Conservation (phyloP, 345 rosid species). For the Bruguiera gymnorhiza region DNA sequence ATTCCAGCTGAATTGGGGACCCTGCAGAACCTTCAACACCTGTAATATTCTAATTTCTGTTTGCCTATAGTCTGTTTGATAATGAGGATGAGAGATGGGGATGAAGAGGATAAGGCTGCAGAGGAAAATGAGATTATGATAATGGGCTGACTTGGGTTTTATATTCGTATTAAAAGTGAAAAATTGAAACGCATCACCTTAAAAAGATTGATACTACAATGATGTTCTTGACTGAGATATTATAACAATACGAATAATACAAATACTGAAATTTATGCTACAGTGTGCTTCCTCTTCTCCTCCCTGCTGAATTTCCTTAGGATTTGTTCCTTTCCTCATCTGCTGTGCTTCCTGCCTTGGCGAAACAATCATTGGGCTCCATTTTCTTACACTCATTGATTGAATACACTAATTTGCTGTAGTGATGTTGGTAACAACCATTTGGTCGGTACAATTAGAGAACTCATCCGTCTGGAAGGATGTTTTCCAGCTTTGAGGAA, state of each 20-base stretch:
- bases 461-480: conserved; percentile 84
- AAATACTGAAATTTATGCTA: too few species aligned
- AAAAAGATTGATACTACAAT: too few species aligned
- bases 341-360: too few species aligned
- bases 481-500: conserved; percentile 83
- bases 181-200: too few species aligned
- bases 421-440: conserved; percentile 87
- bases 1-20: conserved; percentile 81
- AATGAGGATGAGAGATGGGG: background rate
- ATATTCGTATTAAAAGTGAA: too few species aligned
- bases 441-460: conserved; percentile 89
- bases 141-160: too few species aligned
- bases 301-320: too few species aligned
- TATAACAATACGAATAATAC: too few species aligned
- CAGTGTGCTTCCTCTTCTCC: too few species aligned
- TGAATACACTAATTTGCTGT: background rate
- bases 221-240: too few species aligned
- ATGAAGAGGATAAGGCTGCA: background rate
- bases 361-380: too few species aligned
- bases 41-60: conserved; percentile 1
- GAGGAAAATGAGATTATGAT: background rate
- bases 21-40: conserved; percentile 50
- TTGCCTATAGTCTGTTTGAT: background rate
- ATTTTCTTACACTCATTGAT: background rate
- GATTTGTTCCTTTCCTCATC: too few species aligned